Evolutionary conservation across 495 filamentous ascomycete species (phyloP).

Genomic region (Aspergillus olivimuriae): DNA sequence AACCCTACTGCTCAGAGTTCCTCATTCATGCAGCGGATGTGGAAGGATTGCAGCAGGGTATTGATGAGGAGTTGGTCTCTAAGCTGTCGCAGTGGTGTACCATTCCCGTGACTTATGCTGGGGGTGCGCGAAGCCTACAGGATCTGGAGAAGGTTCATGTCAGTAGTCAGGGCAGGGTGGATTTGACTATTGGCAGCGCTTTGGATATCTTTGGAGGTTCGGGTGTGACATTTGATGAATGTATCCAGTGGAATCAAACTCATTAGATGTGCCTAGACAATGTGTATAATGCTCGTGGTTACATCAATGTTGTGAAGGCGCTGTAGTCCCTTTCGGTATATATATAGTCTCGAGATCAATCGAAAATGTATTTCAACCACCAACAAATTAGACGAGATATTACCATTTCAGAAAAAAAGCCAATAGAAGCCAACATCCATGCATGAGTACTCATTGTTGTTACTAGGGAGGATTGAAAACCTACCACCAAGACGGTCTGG

Average conservation of each 20-base stretch:
- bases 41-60: slow-evolving; percentile 83
- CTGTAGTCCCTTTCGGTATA: background rate
- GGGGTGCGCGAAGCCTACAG: slow-evolving; percentile 72
- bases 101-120: slow-evolving; percentile 93
- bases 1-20: slow-evolving; percentile 91
- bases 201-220: slow-evolving; percentile 91
- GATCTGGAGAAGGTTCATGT: slow-evolving; percentile 75
- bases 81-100: slow-evolving; percentile 76
- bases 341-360: background rate
- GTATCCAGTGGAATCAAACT: slow-evolving; percentile 73
- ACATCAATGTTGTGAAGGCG: background rate
- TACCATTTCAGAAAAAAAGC: too few species aligned
- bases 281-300: background rate
- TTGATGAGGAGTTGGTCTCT: slow-evolving; percentile 78
- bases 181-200: slow-evolving; percentile 93
- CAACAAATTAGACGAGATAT: background rate
- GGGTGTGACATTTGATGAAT: slow-evolving; percentile 79
- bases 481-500: too few species aligned
- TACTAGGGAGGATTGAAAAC: too few species aligned
- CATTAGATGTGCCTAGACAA: slow-evolving; percentile 23
- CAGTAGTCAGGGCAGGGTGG: slow-evolving; percentile 73
- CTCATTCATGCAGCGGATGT: slow-evolving; percentile 98
- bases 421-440: too few species aligned
- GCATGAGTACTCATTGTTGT: too few species aligned
- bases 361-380: background rate